Conservation (phyloP, 2,329 filamentous ascomycete genomes). For the Penicillium janthinellum region DNA sequence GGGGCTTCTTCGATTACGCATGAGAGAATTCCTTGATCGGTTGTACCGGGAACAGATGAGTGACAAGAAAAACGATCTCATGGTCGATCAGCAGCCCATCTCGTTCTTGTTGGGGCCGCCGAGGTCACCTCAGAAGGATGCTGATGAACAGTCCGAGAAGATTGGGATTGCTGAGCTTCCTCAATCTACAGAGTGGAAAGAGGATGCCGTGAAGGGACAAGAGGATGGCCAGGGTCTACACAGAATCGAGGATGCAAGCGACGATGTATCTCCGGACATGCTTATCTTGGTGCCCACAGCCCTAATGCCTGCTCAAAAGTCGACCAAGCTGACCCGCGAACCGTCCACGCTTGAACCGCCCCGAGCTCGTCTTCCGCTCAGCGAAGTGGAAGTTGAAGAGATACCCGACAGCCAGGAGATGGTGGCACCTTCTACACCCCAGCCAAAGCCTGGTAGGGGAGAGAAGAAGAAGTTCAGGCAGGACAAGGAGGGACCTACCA, state of each 20-base stretch:
- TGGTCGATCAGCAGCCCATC: constrained; percentile 35
- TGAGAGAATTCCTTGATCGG: constrained; percentile 66
- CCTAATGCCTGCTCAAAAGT: background rate
- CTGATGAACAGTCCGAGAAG: background rate
- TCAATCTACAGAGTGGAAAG: background rate
- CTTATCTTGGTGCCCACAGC: constrained; percentile 10
- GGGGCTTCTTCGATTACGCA: constrained; percentile 62
- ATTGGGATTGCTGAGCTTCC: background rate
- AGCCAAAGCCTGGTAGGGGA: background rate
- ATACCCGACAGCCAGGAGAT: constrained; percentile 37
- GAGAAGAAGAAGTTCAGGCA: background rate
- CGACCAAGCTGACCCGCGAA: background rate
- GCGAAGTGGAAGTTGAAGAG: constrained; percentile 24
- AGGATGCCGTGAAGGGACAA: background rate
- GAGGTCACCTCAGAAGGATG: background rate
- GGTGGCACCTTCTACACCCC: background rate
- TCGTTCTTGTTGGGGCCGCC: constrained; percentile 35
- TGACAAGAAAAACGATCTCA: constrained; percentile 29
- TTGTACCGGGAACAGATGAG: constrained; percentile 62
- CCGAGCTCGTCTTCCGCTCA: background rate
- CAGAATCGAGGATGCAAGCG: background rate
- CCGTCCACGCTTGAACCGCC: background rate
- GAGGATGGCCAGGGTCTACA: background rate
- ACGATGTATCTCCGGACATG: constrained; percentile 8
- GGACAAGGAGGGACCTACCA: background rate